A percentile compares a stretch with the other conserved stretches of the same genome.
Evolutionary conservation across 2,329 filamentous ascomycete genomes (phyloP).

Genomic region (Paramyrothecium sp.): DNA sequence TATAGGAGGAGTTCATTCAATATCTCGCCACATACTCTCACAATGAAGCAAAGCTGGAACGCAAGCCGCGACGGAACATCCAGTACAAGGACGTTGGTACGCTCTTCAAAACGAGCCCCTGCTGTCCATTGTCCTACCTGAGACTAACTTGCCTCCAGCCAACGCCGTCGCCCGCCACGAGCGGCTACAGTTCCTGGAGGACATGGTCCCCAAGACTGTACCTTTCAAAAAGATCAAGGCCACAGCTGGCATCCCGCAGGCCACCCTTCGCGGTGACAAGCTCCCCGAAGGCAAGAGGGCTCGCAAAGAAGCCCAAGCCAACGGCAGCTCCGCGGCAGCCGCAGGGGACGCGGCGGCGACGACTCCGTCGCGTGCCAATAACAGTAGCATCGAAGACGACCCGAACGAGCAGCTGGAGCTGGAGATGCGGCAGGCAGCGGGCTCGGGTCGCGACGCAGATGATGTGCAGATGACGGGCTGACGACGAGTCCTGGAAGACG

Average conservation of each 20-base stretch:
- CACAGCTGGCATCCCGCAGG: conserved; percentile 48
- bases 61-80: conserved; percentile 88
- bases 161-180: conserved; percentile 84
- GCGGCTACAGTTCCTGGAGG: conserved; percentile 90
- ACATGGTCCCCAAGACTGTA: conserved; percentile 84
- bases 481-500: conserved; percentile 5
- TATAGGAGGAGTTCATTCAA: conserved; percentile 90
- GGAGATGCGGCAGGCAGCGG: conserved; percentile 49
- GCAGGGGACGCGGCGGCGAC: conserved; percentile 18
- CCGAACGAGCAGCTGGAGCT: conserved; percentile 53
- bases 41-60: conserved; percentile 85
- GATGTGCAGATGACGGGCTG: conserved; percentile 59
- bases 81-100: conserved; percentile 92
- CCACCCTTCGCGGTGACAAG: conserved; percentile 41
- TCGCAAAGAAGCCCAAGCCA: conserved; percentile 4
- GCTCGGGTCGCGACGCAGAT: conserved; percentile 33
- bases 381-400: conserved; percentile 32
- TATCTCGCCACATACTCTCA: conserved; percentile 83
- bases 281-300: conserved; percentile 17
- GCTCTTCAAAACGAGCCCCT: conserved; percentile 17
- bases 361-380: conserved; percentile 25
- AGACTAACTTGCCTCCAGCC: conserved; percentile 48
- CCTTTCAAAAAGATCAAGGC: conserved; percentile 79
- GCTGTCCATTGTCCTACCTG: not conserved
- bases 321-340: not conserved